Evolutionary conservation across 1,139 yeast genomes (phyloP).

Genomic region (Candida sojae): DNA sequence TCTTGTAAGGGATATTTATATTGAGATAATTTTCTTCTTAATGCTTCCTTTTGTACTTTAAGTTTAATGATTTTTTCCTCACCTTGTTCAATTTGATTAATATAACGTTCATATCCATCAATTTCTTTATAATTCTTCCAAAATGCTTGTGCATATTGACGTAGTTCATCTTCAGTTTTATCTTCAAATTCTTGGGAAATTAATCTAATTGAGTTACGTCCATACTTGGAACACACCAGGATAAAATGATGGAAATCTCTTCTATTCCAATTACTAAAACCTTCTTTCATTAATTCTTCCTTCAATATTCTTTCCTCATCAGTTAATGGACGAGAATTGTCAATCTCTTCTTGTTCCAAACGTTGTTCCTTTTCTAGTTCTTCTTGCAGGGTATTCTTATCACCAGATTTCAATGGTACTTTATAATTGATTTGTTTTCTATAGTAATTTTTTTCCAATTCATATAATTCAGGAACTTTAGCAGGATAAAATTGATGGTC

Average conservation of each 20-base stretch:
- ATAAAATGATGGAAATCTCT: slow-evolving; percentile 72
- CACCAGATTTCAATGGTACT: slow-evolving; percentile 50
- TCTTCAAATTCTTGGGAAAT: slow-evolving; percentile 67
- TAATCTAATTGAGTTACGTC: slow-evolving; percentile 61
- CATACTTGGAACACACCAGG: slow-evolving; percentile 61
- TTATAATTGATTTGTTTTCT: slow-evolving; percentile 52
- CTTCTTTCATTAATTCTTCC: slow-evolving; percentile 54
- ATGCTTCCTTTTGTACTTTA: slow-evolving; percentile 64
- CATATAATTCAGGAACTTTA: slow-evolving; percentile 60
- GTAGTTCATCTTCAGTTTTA: slow-evolving; percentile 67
- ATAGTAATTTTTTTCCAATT: slow-evolving; percentile 63
- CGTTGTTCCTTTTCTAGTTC: slow-evolving; percentile 55
- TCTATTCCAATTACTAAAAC: slow-evolving; percentile 69
- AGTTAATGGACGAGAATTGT: slow-evolving; percentile 63
- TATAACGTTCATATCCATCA: slow-evolving; percentile 71
- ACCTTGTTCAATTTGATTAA: slow-evolving; percentile 71
- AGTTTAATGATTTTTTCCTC: slow-evolving; percentile 65
- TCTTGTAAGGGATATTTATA: slow-evolving; percentile 69
- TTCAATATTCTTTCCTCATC: slow-evolving; percentile 66
- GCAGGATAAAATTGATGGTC: slow-evolving; percentile 77
- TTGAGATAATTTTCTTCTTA: slow-evolving; percentile 62
- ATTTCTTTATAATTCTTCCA: slow-evolving; percentile 67
- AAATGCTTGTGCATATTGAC: slow-evolving; percentile 64
- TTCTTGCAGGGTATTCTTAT: slow-evolving; percentile 35
- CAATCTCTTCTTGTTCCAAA: slow-evolving; percentile 62